Evolutionary conservation across 331 rosid genomes (phyloP).

Genomic region (Pyracantha coccinea): DNA sequence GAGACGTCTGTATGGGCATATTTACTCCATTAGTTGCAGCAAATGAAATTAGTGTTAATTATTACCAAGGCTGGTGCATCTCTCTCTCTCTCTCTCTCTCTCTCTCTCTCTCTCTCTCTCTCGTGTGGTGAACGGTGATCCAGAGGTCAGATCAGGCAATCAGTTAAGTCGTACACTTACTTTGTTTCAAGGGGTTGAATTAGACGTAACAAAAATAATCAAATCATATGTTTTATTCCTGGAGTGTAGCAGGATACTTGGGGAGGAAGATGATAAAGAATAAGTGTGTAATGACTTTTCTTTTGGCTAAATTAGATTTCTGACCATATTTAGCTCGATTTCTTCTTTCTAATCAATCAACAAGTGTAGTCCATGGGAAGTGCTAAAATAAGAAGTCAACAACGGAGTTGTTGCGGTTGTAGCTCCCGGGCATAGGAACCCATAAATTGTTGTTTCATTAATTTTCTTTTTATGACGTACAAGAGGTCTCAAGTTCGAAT

Average conservation of each 20-base stretch:
- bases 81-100: too few relatives aligned
- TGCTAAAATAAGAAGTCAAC: not conserved
- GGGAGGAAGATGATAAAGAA: too few relatives aligned
- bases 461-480: too few relatives aligned
- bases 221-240: too few relatives aligned
- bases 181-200: not conserved
- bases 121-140: too few relatives aligned
- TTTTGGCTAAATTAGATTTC: not conserved
- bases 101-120: too few relatives aligned
- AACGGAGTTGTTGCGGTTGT: not conserved
- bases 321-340: not conserved
- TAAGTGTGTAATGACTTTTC: too few relatives aligned
- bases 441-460: not conserved
- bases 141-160: not conserved
- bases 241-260: too few relatives aligned
- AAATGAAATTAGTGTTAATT: constrained; percentile 3
- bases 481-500: not conserved
- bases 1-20: constrained; percentile 13
- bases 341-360: not conserved
- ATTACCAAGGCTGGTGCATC: too few relatives aligned
- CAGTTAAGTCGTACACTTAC: not conserved
- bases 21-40: constrained; percentile 15
- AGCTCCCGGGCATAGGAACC: not conserved
- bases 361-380: not conserved
- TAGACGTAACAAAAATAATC: too few relatives aligned